Percentiles rank a stretch among this genome's conserved stretches.
Evolutionary conservation across 208 protist species (phyloP).

Genomic region (Jaenimonas drosophilae): DNA sequence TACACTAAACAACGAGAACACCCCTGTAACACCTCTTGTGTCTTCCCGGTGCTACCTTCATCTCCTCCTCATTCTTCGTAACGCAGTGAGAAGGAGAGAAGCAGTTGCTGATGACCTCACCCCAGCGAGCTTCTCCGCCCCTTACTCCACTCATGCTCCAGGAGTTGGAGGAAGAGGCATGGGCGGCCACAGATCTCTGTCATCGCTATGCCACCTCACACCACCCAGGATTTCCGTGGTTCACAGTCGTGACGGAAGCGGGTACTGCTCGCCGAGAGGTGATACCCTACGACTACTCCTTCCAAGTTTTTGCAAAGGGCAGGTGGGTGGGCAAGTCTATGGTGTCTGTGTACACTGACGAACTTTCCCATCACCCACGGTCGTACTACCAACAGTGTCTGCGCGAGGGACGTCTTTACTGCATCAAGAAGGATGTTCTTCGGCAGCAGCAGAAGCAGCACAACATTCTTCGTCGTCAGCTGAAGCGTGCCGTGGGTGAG

Average conservation of each 20-base stretch:
- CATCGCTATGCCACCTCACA: conserved; percentile 47
- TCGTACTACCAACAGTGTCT: conserved; percentile 84
- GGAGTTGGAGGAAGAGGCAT: conserved; percentile 43
- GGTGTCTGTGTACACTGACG: conserved; percentile 81
- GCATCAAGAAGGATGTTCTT: conserved; percentile 9
- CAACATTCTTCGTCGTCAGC: conserved; percentile 27
- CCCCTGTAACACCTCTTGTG: too few relatives aligned
- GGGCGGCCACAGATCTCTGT: conserved; percentile 17
- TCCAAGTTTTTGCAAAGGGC: conserved; percentile 88
- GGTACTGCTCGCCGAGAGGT: conserved; percentile 51
- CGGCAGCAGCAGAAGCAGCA: not conserved
- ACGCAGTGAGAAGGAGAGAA: too few relatives aligned
- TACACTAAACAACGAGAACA: too few relatives aligned
- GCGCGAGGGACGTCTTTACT: conserved; percentile 50
- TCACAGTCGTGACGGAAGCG: conserved; percentile 18
- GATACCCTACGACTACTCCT: conserved; percentile 84
- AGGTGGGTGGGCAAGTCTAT: conserved; percentile 84
- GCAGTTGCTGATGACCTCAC: not conserved
- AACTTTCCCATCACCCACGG: conserved; percentile 76
- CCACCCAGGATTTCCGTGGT: conserved; percentile 70
- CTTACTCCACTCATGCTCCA: conserved; percentile 12
- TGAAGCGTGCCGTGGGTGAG: conserved; percentile 19
- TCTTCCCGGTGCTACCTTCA: too few relatives aligned
- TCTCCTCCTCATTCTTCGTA: too few relatives aligned
- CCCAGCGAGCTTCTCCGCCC: not conserved